Conservation (phyloP, 495 filamentous ascomycete genomes). For the Glonium stellatum region DNA sequence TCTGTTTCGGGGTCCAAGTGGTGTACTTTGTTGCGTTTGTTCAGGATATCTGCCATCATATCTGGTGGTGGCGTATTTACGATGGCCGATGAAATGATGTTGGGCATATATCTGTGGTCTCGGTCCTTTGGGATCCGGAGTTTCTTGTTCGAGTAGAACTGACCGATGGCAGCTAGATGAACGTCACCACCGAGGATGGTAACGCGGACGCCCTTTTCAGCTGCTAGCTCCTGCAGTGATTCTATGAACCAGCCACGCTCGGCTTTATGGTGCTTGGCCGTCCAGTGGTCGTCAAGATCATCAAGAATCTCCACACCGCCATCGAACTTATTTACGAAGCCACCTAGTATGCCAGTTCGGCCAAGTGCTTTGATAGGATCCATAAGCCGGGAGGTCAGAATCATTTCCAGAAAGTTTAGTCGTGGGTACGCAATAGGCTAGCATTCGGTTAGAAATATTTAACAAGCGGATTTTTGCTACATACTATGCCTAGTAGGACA, state of each 20-base stretch:
- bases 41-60: constrained; percentile 81
- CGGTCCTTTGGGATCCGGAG: constrained; percentile 69
- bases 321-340: constrained; percentile 81
- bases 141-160: constrained; percentile 86
- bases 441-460: not conserved
- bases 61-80: constrained; percentile 89
- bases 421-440: constrained; percentile 85
- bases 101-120: constrained; percentile 91
- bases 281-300: constrained; percentile 94
- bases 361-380: constrained; percentile 83
- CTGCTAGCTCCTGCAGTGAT: constrained; percentile 83
- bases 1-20: constrained; percentile 80
- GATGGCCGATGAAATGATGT: constrained; percentile 82
- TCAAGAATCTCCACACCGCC: constrained; percentile 91
- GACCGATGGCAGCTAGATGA: constrained; percentile 83
- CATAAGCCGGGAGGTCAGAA: constrained; percentile 75
- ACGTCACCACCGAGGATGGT: constrained; percentile 90
- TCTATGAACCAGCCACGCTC: constrained; percentile 83
- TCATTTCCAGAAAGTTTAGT: constrained; percentile 65
- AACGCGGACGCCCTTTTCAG: constrained; percentile 82
- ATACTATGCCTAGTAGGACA: constrained; percentile 54
- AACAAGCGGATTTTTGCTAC: not conserved
- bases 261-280: constrained; percentile 82
- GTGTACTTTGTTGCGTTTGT: constrained; percentile 88
- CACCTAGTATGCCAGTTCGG: constrained; percentile 71